These are phyloP conservation scores for Tolypocladium amazonense DNA, from an alignment of 2,329 filamentous ascomycete genomes.

Conservation along the genomic window DNA sequence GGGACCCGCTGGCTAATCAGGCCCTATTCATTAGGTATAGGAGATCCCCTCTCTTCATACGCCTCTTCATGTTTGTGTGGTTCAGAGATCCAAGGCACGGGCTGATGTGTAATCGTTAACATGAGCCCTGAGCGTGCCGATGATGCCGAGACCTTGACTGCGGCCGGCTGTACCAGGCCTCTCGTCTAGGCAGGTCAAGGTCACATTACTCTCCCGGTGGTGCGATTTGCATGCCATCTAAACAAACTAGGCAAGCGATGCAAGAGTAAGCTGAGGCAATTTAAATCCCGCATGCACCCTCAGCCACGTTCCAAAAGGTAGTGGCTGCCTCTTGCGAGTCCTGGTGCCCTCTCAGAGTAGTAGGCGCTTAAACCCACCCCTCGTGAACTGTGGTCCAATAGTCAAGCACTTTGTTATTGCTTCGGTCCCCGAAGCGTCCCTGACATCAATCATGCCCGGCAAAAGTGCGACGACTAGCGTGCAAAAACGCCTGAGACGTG, in stretches of 20 bases:
- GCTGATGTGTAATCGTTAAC: too few relatives aligned
- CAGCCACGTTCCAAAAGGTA: background rate
- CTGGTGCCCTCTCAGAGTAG: background rate
- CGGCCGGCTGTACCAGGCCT: background rate
- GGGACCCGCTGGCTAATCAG: too few relatives aligned
- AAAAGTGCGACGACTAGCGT: background rate
- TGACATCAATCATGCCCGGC: background rate
- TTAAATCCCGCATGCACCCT: background rate
- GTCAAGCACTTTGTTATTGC: background rate
- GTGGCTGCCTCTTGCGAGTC: background rate
- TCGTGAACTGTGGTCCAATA: background rate
- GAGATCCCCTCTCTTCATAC: background rate
- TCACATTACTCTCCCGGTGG: background rate
- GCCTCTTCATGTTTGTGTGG: too few relatives aligned
- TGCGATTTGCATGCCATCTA: background rate
- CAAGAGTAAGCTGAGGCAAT: background rate
- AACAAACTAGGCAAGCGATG: background rate
- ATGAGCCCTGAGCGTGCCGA: background rate
- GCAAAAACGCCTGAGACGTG: background rate
- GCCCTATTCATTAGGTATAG: too few relatives aligned
- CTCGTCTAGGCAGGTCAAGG: background rate
- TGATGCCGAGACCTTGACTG: background rate
- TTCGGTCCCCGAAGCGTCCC: background rate
- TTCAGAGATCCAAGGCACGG: too few relatives aligned
- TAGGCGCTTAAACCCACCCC: background rate